Evolutionary conservation across 768 basidiomycete genomes (phyloP).

Genomic region (Russula olivacea): DNA sequence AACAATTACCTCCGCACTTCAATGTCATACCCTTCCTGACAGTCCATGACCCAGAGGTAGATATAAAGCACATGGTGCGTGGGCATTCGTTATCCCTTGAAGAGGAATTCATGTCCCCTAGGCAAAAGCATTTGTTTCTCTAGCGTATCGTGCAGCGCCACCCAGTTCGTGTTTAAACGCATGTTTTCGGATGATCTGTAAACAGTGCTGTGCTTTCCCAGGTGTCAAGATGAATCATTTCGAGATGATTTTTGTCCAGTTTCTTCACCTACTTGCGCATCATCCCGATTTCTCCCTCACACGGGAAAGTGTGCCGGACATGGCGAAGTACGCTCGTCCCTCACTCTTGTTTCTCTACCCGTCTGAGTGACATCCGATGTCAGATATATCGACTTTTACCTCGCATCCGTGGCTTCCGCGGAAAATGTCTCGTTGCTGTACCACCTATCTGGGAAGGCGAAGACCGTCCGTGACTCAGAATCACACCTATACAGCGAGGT

Average conservation of each 20-base stretch:
- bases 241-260: conserved; percentile 78
- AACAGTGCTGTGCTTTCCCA: conserved; percentile 26
- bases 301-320: conserved; percentile 64
- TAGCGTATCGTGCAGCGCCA: conserved; percentile 20
- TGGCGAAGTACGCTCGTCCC: conserved; percentile 60
- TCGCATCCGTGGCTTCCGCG: conserved; percentile 66
- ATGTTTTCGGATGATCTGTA: not conserved
- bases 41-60: conserved; percentile 85
- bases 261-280: conserved; percentile 84
- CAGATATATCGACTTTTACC: conserved; percentile 87
- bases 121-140: conserved; percentile 21
- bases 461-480: conserved; percentile 79
- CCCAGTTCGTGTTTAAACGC: conserved; percentile 7
- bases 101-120: not conserved
- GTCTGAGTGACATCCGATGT: conserved; percentile 7
- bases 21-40: conserved; percentile 85
- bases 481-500: conserved; percentile 69
- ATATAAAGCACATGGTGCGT: conserved; percentile 63
- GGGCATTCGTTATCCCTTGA: not conserved
- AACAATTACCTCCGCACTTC: conserved; percentile 64
- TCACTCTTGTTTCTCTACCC: not conserved
- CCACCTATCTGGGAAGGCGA: conserved; percentile 73
- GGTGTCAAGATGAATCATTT: conserved; percentile 58
- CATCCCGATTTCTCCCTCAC: conserved; percentile 84
- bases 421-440: conserved; percentile 84